These are phyloP conservation scores for Saxophila tyrrhenica DNA, from an alignment of 495 filamentous ascomycete genomes.

Conservation along the genomic window DNA sequence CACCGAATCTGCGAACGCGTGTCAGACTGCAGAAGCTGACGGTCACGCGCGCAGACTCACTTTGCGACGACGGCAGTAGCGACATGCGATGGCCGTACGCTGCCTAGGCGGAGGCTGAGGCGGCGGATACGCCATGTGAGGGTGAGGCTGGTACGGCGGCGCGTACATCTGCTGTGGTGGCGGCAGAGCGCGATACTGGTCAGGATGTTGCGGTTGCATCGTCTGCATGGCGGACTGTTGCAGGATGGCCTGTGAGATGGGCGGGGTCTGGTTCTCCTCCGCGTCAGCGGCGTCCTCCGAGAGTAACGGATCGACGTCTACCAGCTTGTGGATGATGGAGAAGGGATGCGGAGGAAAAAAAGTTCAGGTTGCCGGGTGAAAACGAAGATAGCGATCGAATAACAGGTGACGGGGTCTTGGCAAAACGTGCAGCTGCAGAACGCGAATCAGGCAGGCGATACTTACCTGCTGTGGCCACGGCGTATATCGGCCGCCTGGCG, in stretches of 20 bases:
- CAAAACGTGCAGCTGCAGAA: not conserved
- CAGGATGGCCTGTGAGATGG: constrained; percentile 15
- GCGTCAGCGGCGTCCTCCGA: constrained; percentile 8
- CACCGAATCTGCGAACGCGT: constrained; percentile 55
- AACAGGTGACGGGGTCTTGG: constrained; percentile 15
- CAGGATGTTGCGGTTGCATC: constrained; percentile 18
- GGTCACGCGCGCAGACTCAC: constrained; percentile 34
- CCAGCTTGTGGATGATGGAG: not conserved
- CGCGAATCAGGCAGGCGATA: not conserved
- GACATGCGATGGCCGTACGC: constrained; percentile 73
- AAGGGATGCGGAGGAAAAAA: constrained; percentile 1
- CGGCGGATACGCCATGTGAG: constrained; percentile 15
- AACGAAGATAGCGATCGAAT: constrained; percentile 4
- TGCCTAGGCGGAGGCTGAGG: constrained; percentile 59
- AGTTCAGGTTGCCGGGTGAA: constrained; percentile 2
- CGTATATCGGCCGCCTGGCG: constrained; percentile 19
- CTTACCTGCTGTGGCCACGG: constrained; percentile 14
- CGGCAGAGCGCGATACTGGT: constrained; percentile 22
- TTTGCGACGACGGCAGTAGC: constrained; percentile 73
- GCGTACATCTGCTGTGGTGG: constrained; percentile 22
- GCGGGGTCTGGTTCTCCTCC: constrained; percentile 12
- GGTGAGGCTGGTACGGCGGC: constrained; percentile 14
- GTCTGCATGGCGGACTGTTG: constrained; percentile 26
- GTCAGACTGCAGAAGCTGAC: not conserved
- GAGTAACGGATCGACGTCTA: constrained; percentile 13